Percentiles rank a stretch among this genome's conserved stretches.
Conservation (phyloP, 1,284 basidiomycete species). For the Sanghuangporus weigelae region DNA sequence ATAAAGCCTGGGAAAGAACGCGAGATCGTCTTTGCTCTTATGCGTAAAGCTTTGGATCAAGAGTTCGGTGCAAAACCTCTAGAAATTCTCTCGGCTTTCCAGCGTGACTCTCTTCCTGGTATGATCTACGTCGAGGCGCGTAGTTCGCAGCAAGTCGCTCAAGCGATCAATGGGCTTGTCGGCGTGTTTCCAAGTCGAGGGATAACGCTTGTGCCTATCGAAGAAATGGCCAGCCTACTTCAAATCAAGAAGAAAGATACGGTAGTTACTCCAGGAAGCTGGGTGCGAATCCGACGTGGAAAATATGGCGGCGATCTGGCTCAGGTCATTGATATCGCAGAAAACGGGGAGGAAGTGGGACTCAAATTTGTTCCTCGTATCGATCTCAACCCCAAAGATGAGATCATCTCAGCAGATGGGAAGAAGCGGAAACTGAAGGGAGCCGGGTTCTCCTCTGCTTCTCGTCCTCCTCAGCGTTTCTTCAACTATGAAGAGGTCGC, state of each 20-base stretch:
- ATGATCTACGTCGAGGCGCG: conserved; percentile 96
- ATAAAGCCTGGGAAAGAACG: conserved; percentile 83
- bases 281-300: conserved; percentile 94
- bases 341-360: conserved; percentile 92
- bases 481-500: conserved; percentile 95
- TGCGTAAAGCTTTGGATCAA: conserved; percentile 84
- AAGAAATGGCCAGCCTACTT: conserved; percentile 96
- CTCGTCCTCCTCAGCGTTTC: conserved; percentile 86
- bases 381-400: conserved; percentile 88
- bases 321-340: conserved; percentile 89
- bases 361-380: conserved; percentile 96
- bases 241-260: conserved; percentile 94
- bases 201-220: conserved; percentile 87
- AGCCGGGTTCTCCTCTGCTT: conserved; percentile 35
- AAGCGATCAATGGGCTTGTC: conserved; percentile 86
- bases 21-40: conserved; percentile 90
- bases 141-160: conserved; percentile 79
- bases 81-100: conserved; percentile 88
- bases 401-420: conserved; percentile 52
- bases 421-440: conserved; percentile 69
- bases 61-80: conserved; percentile 76
- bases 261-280: conserved; percentile 81
- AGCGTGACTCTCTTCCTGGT: conserved; percentile 91
- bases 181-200: conserved; percentile 85
- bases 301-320: conserved; percentile 95